A percentile compares a stretch with the other conserved stretches of the same genome.
phyloP scores from a whole-genome alignment of 768 basidiomycete genomes.

The Trametes gibbosa region DNA sequence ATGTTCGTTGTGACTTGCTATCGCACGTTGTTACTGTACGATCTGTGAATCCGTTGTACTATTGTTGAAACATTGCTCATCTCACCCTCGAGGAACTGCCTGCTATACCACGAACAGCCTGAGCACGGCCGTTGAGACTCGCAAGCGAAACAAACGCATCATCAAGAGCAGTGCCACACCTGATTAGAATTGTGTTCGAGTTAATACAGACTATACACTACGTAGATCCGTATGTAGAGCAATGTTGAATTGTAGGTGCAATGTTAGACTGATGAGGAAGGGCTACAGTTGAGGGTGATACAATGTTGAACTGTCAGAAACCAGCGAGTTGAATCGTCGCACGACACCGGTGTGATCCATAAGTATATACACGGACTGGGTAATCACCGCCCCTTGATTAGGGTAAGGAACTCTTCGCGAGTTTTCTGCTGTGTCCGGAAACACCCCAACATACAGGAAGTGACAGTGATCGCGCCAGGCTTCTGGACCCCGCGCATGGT shows the following conservation, averaged over 20 bases:
- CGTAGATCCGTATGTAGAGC: not conserved
- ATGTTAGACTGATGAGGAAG: slow-evolving; percentile 16
- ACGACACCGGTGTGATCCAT: not conserved
- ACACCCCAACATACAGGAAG: slow-evolving; percentile 97
- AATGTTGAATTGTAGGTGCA: slow-evolving; percentile 27
- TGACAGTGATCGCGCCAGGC: slow-evolving; percentile 92
- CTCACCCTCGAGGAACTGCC: not conserved
- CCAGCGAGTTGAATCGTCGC: slow-evolving; percentile 49
- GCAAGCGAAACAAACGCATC: too few species aligned
- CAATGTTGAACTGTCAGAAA: slow-evolving; percentile 28
- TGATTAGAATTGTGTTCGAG: not conserved
- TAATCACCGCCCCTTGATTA: slow-evolving; percentile 54
- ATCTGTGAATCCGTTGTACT: not conserved
- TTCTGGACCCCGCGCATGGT: slow-evolving; percentile 99
- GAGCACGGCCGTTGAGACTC: too few species aligned
- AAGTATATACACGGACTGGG: not conserved
- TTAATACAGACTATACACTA: slow-evolving; percentile 12
- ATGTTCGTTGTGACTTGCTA: slow-evolving; percentile 15
- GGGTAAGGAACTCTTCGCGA: slow-evolving; percentile 90
- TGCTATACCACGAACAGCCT: not conserved
- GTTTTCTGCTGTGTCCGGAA: slow-evolving; percentile 99
- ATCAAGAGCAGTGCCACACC: too few species aligned
- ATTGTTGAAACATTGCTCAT: not conserved
- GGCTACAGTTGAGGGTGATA: slow-evolving; percentile 13
- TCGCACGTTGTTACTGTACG: slow-evolving; percentile 3